Base-by-base conservation (phyloP, 2,329 filamentous ascomycete species). In the Aspergillaceae sp. region DNA sequence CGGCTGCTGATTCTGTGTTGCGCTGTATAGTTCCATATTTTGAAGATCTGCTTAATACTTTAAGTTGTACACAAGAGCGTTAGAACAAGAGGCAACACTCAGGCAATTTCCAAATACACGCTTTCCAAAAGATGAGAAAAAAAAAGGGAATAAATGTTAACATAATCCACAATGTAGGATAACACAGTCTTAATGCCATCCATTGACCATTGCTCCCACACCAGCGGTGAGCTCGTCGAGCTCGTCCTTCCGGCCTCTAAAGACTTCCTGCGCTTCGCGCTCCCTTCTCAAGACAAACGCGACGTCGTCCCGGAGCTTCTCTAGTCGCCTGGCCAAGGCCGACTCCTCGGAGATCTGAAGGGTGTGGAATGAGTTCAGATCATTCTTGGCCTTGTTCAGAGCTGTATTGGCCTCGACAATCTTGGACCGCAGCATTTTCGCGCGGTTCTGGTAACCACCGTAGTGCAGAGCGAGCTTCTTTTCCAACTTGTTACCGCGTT, bases 401-500 rank as follows among this genome's bases (percentile, higher is more conserved):
- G 85, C 85, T 19, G 82, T 78, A 28, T 82, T 79, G 1, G 88
- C 87, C 53, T 89, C 86, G 11, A 70, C 67, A 51, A 94, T 86
- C 71, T 95, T 97, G 49, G 82, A 78, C 26, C 82, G 79, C 28
- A 98, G 76, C 56, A 80, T 82, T 66, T 89, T 89, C 32, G 87
- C 82, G 30, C 92, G 84, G 56, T 89, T 83, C 64, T 90, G 83
- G 69, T 98, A 98, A 9, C 92, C 92, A 27, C 90, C 90, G 2
- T 94, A 80, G 58, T 92, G 84, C 45, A 94, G 75, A 0, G 77
- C 75, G n/a, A 98, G 78, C 68, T 92, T 96, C 78, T 95, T 95
- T 69, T 97, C 90, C 1, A 94, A 73, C 67, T 91, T 94, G 62
- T 88, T 87, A 45, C 86, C 87, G 47, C 83, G 78, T 56, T 91